Conservation (phyloP, 2,329 filamentous ascomycete genomes). For the Sporothrix humicola region DNA sequence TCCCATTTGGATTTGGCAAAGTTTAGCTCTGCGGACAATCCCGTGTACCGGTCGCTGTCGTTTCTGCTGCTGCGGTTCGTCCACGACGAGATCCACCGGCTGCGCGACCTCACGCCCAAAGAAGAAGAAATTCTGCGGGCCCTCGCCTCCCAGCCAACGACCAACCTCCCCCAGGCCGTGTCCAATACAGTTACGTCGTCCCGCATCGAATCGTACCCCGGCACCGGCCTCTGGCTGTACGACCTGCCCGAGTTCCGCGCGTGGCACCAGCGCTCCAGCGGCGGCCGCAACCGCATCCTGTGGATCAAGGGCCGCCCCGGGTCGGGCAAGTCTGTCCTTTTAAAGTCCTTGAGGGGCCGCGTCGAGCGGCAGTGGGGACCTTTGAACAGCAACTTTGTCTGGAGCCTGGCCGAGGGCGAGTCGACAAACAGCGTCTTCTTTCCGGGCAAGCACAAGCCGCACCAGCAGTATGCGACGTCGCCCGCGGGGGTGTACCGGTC, state of each 20-base stretch:
- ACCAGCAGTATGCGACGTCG: slow-evolving; percentile 35
- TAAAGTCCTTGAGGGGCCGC: slow-evolving; percentile 41
- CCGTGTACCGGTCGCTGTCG: slow-evolving; percentile 41
- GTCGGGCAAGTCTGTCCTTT: slow-evolving; percentile 44
- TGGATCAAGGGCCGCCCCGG: slow-evolving; percentile 45
- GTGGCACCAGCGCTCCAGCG: slow-evolving; percentile 43
- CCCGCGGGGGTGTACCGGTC: slow-evolving; percentile 42
- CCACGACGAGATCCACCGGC: slow-evolving; percentile 39
- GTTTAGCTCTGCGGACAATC: slow-evolving; percentile 44
- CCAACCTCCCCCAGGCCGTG: slow-evolving; percentile 30
- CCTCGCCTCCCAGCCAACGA: slow-evolving; percentile 34
- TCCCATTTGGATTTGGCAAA: slow-evolving; percentile 51
- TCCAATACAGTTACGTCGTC: slow-evolving; percentile 25
- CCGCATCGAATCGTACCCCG: slow-evolving; percentile 40
- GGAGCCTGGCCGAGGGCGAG: slow-evolving; percentile 39
- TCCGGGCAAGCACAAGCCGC: slow-evolving; percentile 30
- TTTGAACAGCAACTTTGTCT: slow-evolving; percentile 42
- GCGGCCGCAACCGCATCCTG: slow-evolving; percentile 42
- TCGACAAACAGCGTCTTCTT: slow-evolving; percentile 38
- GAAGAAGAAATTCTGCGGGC: slow-evolving; percentile 41
- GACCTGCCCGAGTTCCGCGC: slow-evolving; percentile 43
- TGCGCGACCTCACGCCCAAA: slow-evolving; percentile 39
- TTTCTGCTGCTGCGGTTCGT: slow-evolving; percentile 39
- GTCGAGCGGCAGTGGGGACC: slow-evolving; percentile 43
- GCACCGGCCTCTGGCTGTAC: slow-evolving; percentile 45